Conservation (phyloP, 495 filamentous ascomycete genomes). For the Aspergillus sclerotioniger region DNA sequence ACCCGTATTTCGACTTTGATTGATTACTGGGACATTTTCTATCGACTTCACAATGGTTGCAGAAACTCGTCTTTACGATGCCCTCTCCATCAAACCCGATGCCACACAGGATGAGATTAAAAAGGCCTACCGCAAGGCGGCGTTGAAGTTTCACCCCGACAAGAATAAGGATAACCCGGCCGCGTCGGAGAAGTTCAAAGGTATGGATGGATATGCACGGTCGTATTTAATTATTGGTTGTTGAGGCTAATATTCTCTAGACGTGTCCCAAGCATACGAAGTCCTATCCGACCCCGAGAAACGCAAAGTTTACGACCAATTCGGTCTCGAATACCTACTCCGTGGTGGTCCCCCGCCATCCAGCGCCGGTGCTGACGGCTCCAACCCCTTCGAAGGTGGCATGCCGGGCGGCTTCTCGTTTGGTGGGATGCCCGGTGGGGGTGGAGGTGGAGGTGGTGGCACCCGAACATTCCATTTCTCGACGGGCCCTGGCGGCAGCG, state of each 20-base stretch:
- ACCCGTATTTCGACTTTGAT: background rate
- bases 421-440: conserved; percentile 45
- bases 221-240: conserved; percentile 1
- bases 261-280: conserved; percentile 95
- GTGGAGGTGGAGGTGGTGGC: conserved; percentile 46
- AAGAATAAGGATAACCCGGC: conserved; percentile 92
- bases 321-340: conserved; percentile 86
- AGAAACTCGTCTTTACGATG: conserved; percentile 84
- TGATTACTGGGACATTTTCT: background rate
- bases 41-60: conserved; percentile 64
- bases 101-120: conserved; percentile 93
- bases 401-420: conserved; percentile 58
- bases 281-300: conserved; percentile 97
- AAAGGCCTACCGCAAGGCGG: conserved; percentile 92
- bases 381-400: conserved; percentile 51
- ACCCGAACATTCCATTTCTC: conserved; percentile 73
- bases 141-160: conserved; percentile 92
- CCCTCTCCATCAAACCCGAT: conserved; percentile 69
- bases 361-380: conserved; percentile 46
- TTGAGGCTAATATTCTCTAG: conserved; percentile 31
- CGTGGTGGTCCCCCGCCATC: conserved; percentile 78
- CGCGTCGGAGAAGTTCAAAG: conserved; percentile 86
- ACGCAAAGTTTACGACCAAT: conserved; percentile 93
- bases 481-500: conserved; percentile 55
- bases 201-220: too few species aligned